Evolutionary conservation across 148 eudicot species (phyloP).

Genomic region (Pharnaceum exiguum): DNA sequence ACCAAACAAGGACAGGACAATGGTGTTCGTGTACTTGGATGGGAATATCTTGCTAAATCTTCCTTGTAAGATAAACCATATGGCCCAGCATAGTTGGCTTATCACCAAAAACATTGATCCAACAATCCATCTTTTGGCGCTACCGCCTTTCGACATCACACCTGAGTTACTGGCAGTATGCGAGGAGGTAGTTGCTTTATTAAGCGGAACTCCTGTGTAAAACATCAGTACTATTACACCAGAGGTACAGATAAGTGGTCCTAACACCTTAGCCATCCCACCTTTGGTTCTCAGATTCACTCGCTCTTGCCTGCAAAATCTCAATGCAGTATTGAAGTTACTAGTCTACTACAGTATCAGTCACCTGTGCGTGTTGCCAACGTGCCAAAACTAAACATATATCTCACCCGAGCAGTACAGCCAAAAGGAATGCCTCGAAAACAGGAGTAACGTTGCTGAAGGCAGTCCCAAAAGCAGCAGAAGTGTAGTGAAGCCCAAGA

Average conservation of each 20-base stretch:
- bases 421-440: slow-evolving; percentile 56
- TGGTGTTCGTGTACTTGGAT: slow-evolving; percentile 53
- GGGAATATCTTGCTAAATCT: slow-evolving; percentile 57
- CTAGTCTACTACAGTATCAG: too few relatives aligned
- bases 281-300: slow-evolving; percentile 44
- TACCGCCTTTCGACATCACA: not conserved
- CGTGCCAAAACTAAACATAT: not conserved
- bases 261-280: slow-evolving; percentile 60
- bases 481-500: slow-evolving; percentile 54
- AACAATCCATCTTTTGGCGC: slow-evolving; percentile 23
- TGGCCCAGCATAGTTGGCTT: slow-evolving; percentile 56
- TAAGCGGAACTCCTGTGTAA: slow-evolving; percentile 53
- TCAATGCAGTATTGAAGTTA: slow-evolving; percentile 9
- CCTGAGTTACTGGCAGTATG: slow-evolving; percentile 6
- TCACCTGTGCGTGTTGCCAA: too few relatives aligned
- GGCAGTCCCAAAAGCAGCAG: slow-evolving; percentile 63
- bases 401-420: slow-evolving; percentile 54
- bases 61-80: slow-evolving; percentile 71
- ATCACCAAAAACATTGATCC: slow-evolving; percentile 44
- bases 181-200: slow-evolving; percentile 7
- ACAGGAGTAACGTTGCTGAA: slow-evolving; percentile 65
- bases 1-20: slow-evolving; percentile 52
- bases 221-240: slow-evolving; percentile 49
- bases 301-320: slow-evolving; percentile 52
- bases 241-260: slow-evolving; percentile 42